phyloP scores from a whole-genome alignment of 2,329 filamentous ascomycete genomes.

The Fulvia fulva region DNA sequence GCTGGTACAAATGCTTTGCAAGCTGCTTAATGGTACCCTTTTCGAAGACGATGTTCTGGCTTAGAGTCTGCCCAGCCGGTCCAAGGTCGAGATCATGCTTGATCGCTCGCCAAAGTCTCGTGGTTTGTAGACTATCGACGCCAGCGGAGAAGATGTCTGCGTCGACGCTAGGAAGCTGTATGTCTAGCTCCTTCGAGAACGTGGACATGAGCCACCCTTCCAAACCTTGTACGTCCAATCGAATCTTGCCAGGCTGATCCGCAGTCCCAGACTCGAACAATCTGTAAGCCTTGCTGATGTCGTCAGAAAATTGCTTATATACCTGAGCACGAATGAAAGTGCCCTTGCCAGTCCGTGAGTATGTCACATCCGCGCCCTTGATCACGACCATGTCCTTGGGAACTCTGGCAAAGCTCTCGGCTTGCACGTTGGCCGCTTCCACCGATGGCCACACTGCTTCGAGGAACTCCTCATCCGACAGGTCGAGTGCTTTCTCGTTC shows the following conservation, averaged over 20 bases:
- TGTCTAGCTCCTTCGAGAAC: conserved; percentile 33
- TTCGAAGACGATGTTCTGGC: conserved; percentile 59
- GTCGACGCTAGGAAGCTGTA: conserved; percentile 23
- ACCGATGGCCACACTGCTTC: conserved; percentile 49
- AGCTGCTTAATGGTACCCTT: conserved; percentile 48
- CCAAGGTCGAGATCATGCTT: conserved; percentile 18
- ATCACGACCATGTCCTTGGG: conserved; percentile 52
- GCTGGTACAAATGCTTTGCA: conserved; percentile 42
- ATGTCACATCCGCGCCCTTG: conserved; percentile 43
- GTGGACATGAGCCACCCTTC: conserved; percentile 29
- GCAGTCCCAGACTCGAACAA: conserved; percentile 17
- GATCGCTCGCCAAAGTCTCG: conserved; percentile 27
- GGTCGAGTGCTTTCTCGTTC: conserved; percentile 40
- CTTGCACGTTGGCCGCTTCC: conserved; percentile 47
- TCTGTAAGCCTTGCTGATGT: conserved; percentile 48
- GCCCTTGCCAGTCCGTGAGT: conserved; percentile 55
- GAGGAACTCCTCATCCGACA: conserved; percentile 46
- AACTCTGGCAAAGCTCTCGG: conserved; percentile 52
- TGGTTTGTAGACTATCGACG: conserved; percentile 34
- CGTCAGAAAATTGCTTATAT: conserved; percentile 46
- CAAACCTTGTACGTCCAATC: conserved; percentile 31
- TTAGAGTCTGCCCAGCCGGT: conserved; percentile 17
- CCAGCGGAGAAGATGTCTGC: conserved; percentile 35
- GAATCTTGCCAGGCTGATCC: conserved; percentile 13
- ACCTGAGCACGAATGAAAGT: conserved; percentile 53